These are phyloP conservation scores for Carpinus viminea DNA, from an alignment of 306 rosid genomes.

Conservation along the genomic window DNA sequence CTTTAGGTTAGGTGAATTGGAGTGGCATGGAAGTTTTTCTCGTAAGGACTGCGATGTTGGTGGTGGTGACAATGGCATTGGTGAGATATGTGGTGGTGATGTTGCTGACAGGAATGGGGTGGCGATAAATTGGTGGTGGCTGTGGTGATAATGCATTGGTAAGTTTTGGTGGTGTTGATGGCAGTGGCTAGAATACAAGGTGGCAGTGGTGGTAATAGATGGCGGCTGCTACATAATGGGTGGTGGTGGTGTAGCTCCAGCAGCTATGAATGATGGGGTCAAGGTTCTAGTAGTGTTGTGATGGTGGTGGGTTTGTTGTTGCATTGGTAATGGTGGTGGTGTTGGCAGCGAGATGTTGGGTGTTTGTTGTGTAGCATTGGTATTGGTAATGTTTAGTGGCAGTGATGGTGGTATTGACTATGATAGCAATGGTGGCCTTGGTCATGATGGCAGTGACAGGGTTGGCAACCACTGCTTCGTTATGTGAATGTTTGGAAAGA, in stretches of 20 bases:
- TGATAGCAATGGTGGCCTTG: not conserved
- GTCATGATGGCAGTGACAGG: not conserved
- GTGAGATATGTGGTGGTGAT: not conserved
- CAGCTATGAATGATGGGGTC: not conserved
- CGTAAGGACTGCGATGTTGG: not conserved
- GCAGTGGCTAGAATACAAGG: not conserved
- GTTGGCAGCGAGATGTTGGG: not conserved
- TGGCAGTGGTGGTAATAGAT: not conserved
- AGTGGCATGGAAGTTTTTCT: not conserved
- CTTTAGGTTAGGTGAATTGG: not conserved
- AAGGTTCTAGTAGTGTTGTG: not conserved
- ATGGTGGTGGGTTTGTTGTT: not conserved
- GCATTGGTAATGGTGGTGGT: not conserved
- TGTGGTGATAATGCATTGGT: not conserved
- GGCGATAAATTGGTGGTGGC: not conserved
- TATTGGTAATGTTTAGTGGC: conserved; percentile 2
- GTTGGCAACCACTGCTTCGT: not conserved
- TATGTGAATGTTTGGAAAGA: not conserved
- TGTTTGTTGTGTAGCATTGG: not conserved
- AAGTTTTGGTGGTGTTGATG: not conserved
- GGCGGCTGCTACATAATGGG: not conserved
- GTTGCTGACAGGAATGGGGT: not conserved
- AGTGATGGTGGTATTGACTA: not conserved
- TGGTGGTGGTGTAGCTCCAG: not conserved
- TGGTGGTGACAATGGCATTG: not conserved